phyloP scores from a whole-genome alignment of 371 early-diverging fungal genomes.

The Quaeritorhiza haematococci region DNA sequence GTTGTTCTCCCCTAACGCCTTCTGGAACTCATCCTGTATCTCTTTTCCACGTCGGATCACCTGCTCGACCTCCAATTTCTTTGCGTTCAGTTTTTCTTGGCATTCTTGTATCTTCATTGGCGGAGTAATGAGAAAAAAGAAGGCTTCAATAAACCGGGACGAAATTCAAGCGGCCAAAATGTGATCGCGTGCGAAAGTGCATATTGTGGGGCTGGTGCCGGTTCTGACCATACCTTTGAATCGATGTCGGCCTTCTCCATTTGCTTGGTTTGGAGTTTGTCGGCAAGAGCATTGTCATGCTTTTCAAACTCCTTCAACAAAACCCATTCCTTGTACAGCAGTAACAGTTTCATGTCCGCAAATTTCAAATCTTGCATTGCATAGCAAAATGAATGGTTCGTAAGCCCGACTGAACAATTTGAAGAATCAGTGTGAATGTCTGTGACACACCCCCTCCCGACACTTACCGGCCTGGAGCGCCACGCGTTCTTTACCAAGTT shows the following conservation, averaged over 20 bases:
- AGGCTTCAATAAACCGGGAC: background rate
- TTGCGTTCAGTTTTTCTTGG: constrained; percentile 43
- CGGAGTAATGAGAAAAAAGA: too few species aligned
- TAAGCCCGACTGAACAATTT: background rate
- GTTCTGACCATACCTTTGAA: constrained; percentile 25
- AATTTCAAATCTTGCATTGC: constrained; percentile 48
- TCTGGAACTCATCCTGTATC: constrained; percentile 40
- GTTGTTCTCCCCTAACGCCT: constrained; percentile 39
- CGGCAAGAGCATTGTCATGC: constrained; percentile 41
- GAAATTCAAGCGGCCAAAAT: background rate
- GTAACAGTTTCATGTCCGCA: constrained; percentile 45
- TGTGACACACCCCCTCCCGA: too few species aligned
- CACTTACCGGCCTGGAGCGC: constrained; percentile 42
- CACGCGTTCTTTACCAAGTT: constrained; percentile 32
- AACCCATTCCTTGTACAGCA: constrained; percentile 51
- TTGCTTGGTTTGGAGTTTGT: constrained; percentile 38
- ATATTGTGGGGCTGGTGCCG: background rate
- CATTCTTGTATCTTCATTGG: constrained; percentile 54
- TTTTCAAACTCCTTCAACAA: constrained; percentile 57
- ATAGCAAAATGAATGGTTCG: too few species aligned
- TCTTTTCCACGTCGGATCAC: constrained; percentile 36
- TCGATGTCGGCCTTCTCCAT: constrained; percentile 44
- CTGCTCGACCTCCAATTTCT: constrained; percentile 42
- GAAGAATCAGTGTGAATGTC: background rate
- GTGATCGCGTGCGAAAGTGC: background rate